Percentiles rank a stretch among this genome's conserved stretches.
Evolutionary conservation across 2,329 filamentous ascomycete species (phyloP).

Genomic region (Sarocladiaceae sp.): DNA sequence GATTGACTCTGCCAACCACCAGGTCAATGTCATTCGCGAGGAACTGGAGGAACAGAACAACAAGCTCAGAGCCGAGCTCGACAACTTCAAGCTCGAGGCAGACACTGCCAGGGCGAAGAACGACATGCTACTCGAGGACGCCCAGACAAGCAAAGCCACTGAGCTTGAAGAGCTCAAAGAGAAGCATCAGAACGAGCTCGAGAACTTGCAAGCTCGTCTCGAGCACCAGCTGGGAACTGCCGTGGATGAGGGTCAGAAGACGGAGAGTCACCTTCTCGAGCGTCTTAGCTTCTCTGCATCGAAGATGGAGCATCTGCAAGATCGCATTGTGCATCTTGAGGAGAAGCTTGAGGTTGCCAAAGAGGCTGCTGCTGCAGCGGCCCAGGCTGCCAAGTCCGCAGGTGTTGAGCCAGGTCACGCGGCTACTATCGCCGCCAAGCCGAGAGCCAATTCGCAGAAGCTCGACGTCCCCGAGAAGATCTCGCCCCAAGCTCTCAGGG

Average conservation of each 20-base stretch:
- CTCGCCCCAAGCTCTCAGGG: conserved; percentile 88
- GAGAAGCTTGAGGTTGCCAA: conserved; percentile 89
- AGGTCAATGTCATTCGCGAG: conserved; percentile 77
- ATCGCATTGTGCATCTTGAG: conserved; percentile 78
- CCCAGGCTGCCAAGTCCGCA: conserved; percentile 63
- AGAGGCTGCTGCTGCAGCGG: conserved; percentile 79
- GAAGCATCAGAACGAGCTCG: conserved; percentile 65
- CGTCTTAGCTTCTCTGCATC: conserved; percentile 77
- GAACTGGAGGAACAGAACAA: conserved; percentile 77
- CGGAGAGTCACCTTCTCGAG: conserved; percentile 76
- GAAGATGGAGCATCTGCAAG: conserved; percentile 80
- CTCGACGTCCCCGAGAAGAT: conserved; percentile 73
- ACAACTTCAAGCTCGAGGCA: conserved; percentile 72
- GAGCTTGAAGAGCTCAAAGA: conserved; percentile 45
- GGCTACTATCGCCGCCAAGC: conserved; percentile 18
- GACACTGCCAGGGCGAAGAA: conserved; percentile 77
- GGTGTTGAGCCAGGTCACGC: conserved; percentile 33
- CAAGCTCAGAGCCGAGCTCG: conserved; percentile 69
- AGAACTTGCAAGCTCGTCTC: conserved; percentile 72
- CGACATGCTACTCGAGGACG: conserved; percentile 81
- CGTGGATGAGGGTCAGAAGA: conserved; percentile 75
- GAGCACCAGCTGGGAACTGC: conserved; percentile 69
- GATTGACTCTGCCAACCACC: conserved; percentile 76
- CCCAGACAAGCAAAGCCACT: conserved; percentile 62
- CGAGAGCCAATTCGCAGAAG: conserved; percentile 25